Evolutionary conservation across 768 basidiomycete species (phyloP).

Genomic region (Cyathus striatus): DNA sequence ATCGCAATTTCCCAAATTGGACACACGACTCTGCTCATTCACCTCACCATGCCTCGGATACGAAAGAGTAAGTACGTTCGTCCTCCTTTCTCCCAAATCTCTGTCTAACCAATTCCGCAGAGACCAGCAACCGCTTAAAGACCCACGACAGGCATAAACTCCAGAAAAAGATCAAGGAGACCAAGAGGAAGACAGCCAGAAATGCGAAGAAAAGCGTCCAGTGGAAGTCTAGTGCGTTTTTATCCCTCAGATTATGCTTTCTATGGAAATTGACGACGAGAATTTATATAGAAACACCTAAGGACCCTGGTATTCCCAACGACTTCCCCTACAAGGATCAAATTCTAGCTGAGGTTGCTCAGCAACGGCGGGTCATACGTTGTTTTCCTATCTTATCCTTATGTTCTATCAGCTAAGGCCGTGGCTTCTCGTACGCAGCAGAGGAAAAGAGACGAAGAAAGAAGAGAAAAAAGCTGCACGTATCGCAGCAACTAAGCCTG

Average conservation of each 20-base stretch:
- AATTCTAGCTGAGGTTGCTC: conserved; percentile 85
- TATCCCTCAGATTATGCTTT: conserved; percentile 1
- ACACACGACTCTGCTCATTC: no score
- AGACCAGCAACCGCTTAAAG: conserved; percentile 79
- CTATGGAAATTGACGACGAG: no score
- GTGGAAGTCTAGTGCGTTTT: conserved; percentile 81
- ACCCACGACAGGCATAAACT: conserved; percentile 70
- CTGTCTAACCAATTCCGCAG: conserved; percentile 31
- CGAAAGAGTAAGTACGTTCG: conserved; percentile 51
- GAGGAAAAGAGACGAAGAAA: conserved; percentile 71
- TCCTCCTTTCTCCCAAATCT: no score
- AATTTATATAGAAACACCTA: no score
- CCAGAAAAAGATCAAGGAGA: conserved; percentile 71
- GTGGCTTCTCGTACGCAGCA: conserved; percentile 48
- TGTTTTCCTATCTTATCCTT: not conserved
- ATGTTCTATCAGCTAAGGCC: no score
- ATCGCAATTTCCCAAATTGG: no score
- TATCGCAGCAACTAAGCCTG: conserved; percentile 16
- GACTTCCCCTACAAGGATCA: conserved; percentile 93
- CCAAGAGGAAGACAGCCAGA: conserved; percentile 70
- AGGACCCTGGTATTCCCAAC: conserved; percentile 92
- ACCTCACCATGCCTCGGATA: conserved; percentile 53
- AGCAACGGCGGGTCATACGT: conserved; percentile 70
- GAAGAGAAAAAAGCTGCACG: conserved; percentile 52
- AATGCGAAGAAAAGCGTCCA: conserved; percentile 72